Evolutionary conservation across 2,329 filamentous ascomycete species (phyloP).

Genomic region (Fusarium haematococcum): DNA sequence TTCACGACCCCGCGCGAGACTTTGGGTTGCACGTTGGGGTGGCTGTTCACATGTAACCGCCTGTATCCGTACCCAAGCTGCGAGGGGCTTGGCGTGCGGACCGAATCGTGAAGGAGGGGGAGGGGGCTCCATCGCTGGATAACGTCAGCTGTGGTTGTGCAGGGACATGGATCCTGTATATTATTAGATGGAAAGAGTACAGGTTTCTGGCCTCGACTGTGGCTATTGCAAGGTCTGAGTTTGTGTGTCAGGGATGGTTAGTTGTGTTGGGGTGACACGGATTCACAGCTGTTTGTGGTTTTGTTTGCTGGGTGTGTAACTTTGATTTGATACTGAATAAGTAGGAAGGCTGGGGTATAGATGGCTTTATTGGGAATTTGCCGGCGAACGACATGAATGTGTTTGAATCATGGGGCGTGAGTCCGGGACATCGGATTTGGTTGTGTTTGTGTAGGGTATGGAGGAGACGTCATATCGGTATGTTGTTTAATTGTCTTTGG

Average conservation of each 20-base stretch:
- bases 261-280: conserved; percentile 16
- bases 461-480: not conserved
- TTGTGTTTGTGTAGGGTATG: not conserved
- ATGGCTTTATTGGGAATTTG: not conserved
- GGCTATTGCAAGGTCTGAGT: not conserved
- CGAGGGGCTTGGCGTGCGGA: not conserved
- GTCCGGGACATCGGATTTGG: not conserved
- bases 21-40: conserved; percentile 1
- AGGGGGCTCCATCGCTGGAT: not conserved
- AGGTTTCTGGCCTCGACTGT: not conserved
- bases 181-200: not conserved
- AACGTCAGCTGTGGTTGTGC: conserved; percentile 23
- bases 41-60: conserved; percentile 21
- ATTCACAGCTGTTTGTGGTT: conserved; percentile 4
- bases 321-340: not conserved
- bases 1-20: not conserved
- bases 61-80: conserved; percentile 29
- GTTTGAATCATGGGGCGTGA: not conserved
- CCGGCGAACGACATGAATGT: not conserved
- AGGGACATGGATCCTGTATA: not conserved
- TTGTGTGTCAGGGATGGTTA: not conserved
- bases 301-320: conserved; percentile 23
- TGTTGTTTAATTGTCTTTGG: not conserved
- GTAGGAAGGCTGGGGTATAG: not conserved
- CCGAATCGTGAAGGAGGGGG: not conserved